A percentile compares a stretch with the other conserved stretches of the same genome.
Evolutionary conservation across 2,329 filamentous ascomycete species (phyloP).

Genomic region (Lasiodiplodia sp.): DNA sequence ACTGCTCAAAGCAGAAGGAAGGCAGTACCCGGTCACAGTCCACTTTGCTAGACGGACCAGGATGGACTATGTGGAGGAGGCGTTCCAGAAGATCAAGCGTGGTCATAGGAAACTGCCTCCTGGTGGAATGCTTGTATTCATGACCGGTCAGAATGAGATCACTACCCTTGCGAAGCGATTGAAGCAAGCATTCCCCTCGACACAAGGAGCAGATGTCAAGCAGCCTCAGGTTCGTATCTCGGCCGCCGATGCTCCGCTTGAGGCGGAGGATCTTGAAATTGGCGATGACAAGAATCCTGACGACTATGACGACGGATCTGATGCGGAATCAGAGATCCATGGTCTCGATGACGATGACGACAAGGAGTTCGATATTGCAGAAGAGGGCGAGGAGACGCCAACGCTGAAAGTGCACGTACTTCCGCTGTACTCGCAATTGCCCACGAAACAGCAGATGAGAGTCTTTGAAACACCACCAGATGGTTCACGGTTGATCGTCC

Average conservation of each 20-base stretch:
- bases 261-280: conserved; percentile 87
- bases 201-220: conserved; percentile 56
- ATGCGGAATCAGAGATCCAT: conserved; percentile 67
- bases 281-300: conserved; percentile 58
- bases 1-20: conserved; percentile 86
- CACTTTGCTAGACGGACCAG: conserved; percentile 87
- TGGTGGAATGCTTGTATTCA: conserved; percentile 90
- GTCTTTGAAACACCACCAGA: conserved; percentile 89
- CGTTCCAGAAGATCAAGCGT: conserved; percentile 83
- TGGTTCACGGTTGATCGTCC: conserved; percentile 81
- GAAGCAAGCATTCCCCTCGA: conserved; percentile 69
- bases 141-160: conserved; percentile 95
- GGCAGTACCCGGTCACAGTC: conserved; percentile 87
- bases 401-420: conserved; percentile 81
- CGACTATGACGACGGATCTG: conserved; percentile 56
- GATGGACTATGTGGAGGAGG: conserved; percentile 89
- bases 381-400: conserved; percentile 72
- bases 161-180: conserved; percentile 80
- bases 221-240: conserved; percentile 76
- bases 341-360: conserved; percentile 66
- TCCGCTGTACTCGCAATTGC: conserved; percentile 92
- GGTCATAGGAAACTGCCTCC: conserved; percentile 90
- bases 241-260: conserved; percentile 77
- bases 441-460: conserved; percentile 86
- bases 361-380: conserved; percentile 67